Conservation (phyloP, 1,284 basidiomycete genomes). For the Malassezia dermatis region DNA sequence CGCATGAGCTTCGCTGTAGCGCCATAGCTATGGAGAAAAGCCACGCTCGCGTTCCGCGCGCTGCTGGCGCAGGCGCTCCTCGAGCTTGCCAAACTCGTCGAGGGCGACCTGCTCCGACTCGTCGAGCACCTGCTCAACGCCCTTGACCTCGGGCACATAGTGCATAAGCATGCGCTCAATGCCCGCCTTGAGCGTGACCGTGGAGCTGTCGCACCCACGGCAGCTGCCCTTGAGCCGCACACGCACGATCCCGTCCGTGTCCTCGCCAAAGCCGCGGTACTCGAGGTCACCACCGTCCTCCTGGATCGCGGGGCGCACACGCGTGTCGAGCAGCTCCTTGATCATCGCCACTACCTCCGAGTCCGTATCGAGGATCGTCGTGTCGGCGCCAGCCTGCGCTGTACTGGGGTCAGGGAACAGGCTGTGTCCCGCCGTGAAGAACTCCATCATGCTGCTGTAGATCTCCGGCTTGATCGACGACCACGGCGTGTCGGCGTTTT, state of each 20-base stretch:
- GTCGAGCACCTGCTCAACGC: slow-evolving; percentile 88
- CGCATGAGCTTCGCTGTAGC: slow-evolving; percentile 47
- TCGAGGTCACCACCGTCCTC: slow-evolving; percentile 86
- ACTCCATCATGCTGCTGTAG: slow-evolving; percentile 94
- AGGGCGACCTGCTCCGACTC: slow-evolving; percentile 78
- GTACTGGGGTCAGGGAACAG: slow-evolving; percentile 60
- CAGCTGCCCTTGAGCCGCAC: slow-evolving; percentile 93
- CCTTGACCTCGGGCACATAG: slow-evolving; percentile 93
- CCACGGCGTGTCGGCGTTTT: slow-evolving; percentile 77
- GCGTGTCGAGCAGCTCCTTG: slow-evolving; percentile 88
- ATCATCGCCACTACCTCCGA: slow-evolving; percentile 98
- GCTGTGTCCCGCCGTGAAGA: slow-evolving; percentile 76
- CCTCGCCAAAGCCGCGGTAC: slow-evolving; percentile 61
- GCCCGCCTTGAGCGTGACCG: slow-evolving; percentile 73
- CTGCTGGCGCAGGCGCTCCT: slow-evolving; percentile 57
- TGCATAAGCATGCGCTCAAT: slow-evolving; percentile 94
- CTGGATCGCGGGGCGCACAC: slow-evolving; percentile 91
- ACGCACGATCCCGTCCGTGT: slow-evolving; percentile 54
- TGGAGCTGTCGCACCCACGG: slow-evolving; percentile 80
- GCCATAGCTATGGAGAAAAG: slow-evolving; percentile 22
- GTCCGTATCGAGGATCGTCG: slow-evolving; percentile 86
- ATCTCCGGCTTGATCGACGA: slow-evolving; percentile 91
- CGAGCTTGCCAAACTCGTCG: slow-evolving; percentile 84
- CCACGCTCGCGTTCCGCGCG: slow-evolving; percentile 28
- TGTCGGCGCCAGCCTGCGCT: slow-evolving; percentile 75